These are phyloP conservation scores for Helicocarpus griseus DNA, from an alignment of 2,329 filamentous ascomycete species.

Conservation along the genomic window DNA sequence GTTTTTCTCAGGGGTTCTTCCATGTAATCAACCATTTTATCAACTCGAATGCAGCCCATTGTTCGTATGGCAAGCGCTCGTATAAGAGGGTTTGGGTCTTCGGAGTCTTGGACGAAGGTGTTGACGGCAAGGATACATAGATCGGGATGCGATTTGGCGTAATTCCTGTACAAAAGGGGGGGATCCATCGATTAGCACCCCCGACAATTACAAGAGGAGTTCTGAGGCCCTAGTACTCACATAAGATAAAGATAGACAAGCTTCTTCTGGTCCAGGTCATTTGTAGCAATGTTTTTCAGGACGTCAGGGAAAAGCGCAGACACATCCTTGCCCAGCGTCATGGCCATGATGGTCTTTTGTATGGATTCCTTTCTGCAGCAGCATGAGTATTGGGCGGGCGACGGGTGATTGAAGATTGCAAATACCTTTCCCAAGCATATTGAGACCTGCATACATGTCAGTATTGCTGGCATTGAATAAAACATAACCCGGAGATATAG, in stretches of 20 bases:
- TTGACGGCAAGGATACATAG: slow-evolving; percentile 98
- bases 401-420: background rate
- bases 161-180: slow-evolving; percentile 62
- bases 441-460: slow-evolving; percentile 57
- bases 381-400: slow-evolving; percentile 19
- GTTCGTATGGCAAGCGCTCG: slow-evolving; percentile 91
- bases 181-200: slow-evolving; percentile 13
- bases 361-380: slow-evolving; percentile 78
- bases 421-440: slow-evolving; percentile 87
- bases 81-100: slow-evolving; percentile 94
- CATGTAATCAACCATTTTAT: slow-evolving; percentile 99
- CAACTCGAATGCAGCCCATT: slow-evolving; percentile 96
- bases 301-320: slow-evolving; percentile 96
- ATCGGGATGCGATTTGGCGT: slow-evolving; percentile 97
- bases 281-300: slow-evolving; percentile 95
- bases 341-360: slow-evolving; percentile 99
- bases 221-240: slow-evolving; percentile 43
- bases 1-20: slow-evolving; percentile 95
- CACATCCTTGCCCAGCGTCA: slow-evolving; percentile 98
- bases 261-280: slow-evolving; percentile 96
- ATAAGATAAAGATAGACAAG: slow-evolving; percentile 97
- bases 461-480: no score
- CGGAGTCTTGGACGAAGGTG: slow-evolving; percentile 97
- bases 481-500: no score
- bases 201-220: slow-evolving; percentile 1